Conservation (phyloP, 495 filamentous ascomycete species). For the Chaetomium tenue region DNA sequence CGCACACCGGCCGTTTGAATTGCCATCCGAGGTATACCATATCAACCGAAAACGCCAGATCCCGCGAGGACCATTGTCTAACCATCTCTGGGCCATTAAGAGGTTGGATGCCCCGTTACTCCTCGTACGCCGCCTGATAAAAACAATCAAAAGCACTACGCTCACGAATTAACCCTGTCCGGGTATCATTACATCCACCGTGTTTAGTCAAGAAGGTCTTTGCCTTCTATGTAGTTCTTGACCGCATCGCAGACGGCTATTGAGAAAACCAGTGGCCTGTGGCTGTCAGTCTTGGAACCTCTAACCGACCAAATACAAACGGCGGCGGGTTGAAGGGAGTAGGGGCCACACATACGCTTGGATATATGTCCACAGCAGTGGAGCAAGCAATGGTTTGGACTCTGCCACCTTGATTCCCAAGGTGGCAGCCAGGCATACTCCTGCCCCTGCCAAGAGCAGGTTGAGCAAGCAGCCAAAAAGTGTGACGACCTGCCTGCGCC, state of each 20-base stretch:
- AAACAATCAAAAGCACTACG: not conserved
- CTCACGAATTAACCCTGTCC: not conserved
- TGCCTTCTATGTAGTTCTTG: conserved; percentile 34
- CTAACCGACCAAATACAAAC: not conserved
- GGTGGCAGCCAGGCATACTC: conserved; percentile 26
- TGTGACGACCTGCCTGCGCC: conserved; percentile 33
- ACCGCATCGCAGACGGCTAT: conserved; percentile 32
- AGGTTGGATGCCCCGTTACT: not conserved
- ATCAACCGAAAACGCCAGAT: not conserved
- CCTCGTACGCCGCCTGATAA: not conserved
- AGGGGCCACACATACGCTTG: conserved; percentile 27
- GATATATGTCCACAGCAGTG: conserved; percentile 26
- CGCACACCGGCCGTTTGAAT: not conserved
- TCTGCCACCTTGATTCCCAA: conserved; percentile 25
- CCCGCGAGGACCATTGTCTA: not conserved
- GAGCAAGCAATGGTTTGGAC: conserved; percentile 29
- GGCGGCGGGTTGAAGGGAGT: not conserved
- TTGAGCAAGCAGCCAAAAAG: conserved; percentile 33
- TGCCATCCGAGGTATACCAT: not conserved
- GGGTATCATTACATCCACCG: not conserved
- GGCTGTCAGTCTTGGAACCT: conserved; percentile 15
- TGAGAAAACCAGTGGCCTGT: conserved; percentile 26
- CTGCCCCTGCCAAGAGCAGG: conserved; percentile 30
- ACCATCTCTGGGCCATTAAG: not conserved
- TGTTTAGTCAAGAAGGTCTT: conserved; percentile 33